Conservation (phyloP, 441 rosid genomes). For the Eutrema salsugineum region DNA sequence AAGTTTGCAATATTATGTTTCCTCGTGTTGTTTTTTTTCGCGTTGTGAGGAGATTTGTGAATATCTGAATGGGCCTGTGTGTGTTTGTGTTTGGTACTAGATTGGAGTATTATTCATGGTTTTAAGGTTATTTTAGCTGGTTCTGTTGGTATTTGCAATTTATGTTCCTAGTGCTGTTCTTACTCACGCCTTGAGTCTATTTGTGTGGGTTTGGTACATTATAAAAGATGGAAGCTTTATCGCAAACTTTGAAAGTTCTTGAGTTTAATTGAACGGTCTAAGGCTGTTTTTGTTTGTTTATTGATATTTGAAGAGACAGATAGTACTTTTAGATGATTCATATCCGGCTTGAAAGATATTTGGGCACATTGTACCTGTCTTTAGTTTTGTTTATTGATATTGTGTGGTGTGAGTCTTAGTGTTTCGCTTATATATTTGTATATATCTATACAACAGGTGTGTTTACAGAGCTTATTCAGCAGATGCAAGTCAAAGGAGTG, state of each 20-base stretch:
- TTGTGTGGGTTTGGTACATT: background rate
- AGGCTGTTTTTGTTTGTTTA: background rate
- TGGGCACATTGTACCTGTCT: background rate
- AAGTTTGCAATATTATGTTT: background rate
- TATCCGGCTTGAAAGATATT: background rate
- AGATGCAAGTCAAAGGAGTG: conserved; percentile 95
- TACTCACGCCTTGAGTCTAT: background rate
- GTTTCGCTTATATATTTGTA: background rate
- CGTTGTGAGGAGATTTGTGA: background rate
- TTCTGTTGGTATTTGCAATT: background rate
- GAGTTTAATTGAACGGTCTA: background rate
- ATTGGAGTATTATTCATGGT: background rate
- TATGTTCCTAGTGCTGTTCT: background rate
- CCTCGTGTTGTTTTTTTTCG: background rate
- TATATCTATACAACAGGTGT: conserved; percentile 54
- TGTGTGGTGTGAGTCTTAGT: background rate
- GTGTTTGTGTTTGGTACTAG: background rate
- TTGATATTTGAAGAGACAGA: background rate
- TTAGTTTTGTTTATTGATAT: background rate
- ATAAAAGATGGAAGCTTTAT: background rate
- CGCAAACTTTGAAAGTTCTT: background rate
- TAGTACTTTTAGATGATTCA: background rate
- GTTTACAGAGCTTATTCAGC: conserved; percentile 98
- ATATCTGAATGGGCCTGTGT: background rate
- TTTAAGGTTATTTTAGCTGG: background rate